Evolutionary conservation across 2,329 filamentous ascomycete species (phyloP), one percentile per base, ranked within the genome.

Genomic region (Trichoderma cornu-damae): DNA sequence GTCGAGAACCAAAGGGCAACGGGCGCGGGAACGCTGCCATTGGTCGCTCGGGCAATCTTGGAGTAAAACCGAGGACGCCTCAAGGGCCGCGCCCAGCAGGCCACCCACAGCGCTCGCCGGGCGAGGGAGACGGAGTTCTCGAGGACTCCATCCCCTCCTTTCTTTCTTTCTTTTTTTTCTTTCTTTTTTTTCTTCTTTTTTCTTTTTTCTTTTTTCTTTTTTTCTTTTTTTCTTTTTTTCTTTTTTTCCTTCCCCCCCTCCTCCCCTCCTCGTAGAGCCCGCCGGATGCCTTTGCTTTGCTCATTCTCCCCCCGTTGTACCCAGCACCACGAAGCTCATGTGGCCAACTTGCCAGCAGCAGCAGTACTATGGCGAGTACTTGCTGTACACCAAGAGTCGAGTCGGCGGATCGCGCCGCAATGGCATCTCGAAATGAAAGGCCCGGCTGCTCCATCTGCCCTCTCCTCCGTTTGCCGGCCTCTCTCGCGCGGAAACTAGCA

Each of bases 391-490:
- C n/a, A n/a, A n/a, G n/a, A n/a, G n/a, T n/a, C n/a, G n/a, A n/a
- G n/a, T n/a, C n/a, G n/a, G n/a, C n/a, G n/a, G n/a, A 9, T 38
- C 4, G 37, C 14, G 52, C 26, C 18, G 52, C 30, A 55, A n/a
- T n/a, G n/a, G 52, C 42, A 55, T 30, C 46, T 51, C 22, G 54
- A 57, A 57, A 57, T 57, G 54, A 57, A 57, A 57, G 54, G 54
- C 46, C 54, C 38, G 38, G 46, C 30, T 51, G 46, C 54, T 57
- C 46, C 54, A 51, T 57, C 52, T 46, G 44, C n/a, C 44, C 46
- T 40, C 46, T 57, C 24, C 46, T 50, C 47, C 54, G 37, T 57
- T 44, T 44, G 38, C 50, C 43, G n/a, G 18, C 42, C 44, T 49
- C 37, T 50, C n/a, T 44, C 54, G 54, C 46, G 54, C 54, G 46